These are phyloP conservation scores for Arabidopsis arenosa DNA, from an alignment of 345 rosid genomes.

Conservation along the genomic window DNA sequence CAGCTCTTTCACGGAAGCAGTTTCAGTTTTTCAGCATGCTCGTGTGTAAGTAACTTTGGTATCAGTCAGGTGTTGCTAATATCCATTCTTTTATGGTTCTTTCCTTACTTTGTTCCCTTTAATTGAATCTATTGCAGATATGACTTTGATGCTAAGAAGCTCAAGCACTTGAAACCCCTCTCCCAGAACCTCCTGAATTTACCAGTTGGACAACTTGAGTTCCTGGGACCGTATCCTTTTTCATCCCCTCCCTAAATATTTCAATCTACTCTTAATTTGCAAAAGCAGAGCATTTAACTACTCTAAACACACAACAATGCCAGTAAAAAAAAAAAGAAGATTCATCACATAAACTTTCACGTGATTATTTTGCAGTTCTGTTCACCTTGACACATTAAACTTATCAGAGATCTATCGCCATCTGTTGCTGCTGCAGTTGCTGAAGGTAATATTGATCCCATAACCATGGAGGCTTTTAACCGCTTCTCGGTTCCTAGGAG, in stretches of 20 bases:
- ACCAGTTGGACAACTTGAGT: conserved; percentile 65
- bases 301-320: neutral
- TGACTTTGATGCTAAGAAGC: conserved; percentile 56
- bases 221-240: conserved; percentile 93
- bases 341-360: conserved; percentile 3
- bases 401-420: conserved; percentile 69
- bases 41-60: conserved; percentile 53
- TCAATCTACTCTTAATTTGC: conserved; percentile 35
- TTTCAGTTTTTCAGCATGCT: conserved; percentile 89
- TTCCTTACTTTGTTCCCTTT: conserved; percentile 1
- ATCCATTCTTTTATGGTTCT: conserved; percentile 8
- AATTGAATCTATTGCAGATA: conserved; percentile 55
- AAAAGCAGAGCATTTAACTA: neutral
- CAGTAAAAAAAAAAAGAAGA: neutral
- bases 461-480: conserved; percentile 72
- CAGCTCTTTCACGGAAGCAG: conserved; percentile 71
- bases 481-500: conserved; percentile 37
- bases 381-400: conserved; percentile 36
- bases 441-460: conserved; percentile 73
- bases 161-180: conserved; percentile 71
- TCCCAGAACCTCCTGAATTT: conserved; percentile 54
- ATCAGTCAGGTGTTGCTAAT: conserved; percentile 1
- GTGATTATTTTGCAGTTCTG: conserved; percentile 16
- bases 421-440: conserved; percentile 80
- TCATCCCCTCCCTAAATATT: neutral